Evolutionary conservation across 305 asterid species (phyloP).

Genomic region (Fraxinus floribunda): DNA sequence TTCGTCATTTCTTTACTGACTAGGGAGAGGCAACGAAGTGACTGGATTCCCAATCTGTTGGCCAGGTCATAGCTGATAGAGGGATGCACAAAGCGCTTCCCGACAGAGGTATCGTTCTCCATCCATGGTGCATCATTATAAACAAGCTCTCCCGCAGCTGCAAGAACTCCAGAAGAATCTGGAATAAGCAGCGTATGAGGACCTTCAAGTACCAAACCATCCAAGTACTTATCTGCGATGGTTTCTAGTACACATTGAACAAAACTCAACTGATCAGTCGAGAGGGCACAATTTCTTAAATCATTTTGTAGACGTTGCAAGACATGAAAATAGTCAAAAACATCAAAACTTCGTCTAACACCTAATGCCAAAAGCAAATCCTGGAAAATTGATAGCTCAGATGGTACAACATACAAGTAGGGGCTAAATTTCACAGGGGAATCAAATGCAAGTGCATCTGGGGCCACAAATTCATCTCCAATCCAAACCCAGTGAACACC

Average conservation of each 20-base stretch:
- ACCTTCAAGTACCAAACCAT: slow-evolving; percentile 48
- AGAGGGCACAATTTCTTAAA: slow-evolving; percentile 58
- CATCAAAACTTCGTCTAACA: slow-evolving; percentile 73
- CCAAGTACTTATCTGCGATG: slow-evolving; percentile 60
- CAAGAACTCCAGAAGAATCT: slow-evolving; percentile 81
- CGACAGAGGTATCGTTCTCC: slow-evolving; percentile 58
- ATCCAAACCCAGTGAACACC: slow-evolving; percentile 91
- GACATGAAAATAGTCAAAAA: slow-evolving; percentile 67
- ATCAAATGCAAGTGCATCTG: slow-evolving; percentile 91
- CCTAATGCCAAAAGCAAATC: slow-evolving; percentile 92
- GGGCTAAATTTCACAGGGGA: slow-evolving; percentile 96
- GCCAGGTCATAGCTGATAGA: slow-evolving; percentile 75
- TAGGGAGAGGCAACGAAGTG: slow-evolving; percentile 82
- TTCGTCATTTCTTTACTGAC: slow-evolving; percentile 85
- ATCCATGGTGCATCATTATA: slow-evolving; percentile 98
- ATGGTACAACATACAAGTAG: slow-evolving; percentile 91
- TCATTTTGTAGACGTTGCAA: slow-evolving; percentile 66
- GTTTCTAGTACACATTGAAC: slow-evolving; percentile 84
- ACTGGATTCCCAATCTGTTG: slow-evolving; percentile 77
- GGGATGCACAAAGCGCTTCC: slow-evolving; percentile 79
- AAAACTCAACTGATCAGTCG: slow-evolving; percentile 79
- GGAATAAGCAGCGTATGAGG: slow-evolving; percentile 61
- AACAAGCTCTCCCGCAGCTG: slow-evolving; percentile 68
- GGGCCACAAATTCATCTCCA: slow-evolving; percentile 90
- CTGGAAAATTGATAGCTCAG: slow-evolving; percentile 75